A percentile compares a stretch with the other conserved stretches of the same genome.
Conservation (phyloP, 73 alveolate genomes). For the Tetrahymena elliotti region DNA sequence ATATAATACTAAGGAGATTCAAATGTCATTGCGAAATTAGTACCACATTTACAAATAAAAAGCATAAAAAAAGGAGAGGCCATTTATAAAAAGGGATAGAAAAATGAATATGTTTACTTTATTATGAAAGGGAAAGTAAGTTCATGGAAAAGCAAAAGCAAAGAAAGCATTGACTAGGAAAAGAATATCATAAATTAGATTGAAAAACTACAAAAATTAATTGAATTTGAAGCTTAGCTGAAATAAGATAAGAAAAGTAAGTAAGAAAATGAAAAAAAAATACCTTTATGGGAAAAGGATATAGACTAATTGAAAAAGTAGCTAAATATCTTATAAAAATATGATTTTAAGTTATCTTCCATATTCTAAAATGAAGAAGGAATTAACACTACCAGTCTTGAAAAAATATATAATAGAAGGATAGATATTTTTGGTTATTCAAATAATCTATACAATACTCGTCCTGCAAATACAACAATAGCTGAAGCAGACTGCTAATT, state of each 20-base stretch:
- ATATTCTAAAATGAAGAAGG: not conserved
- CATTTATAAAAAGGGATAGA: not conserved
- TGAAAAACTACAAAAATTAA: not conserved
- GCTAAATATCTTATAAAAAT: not conserved
- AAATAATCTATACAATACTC: not conserved
- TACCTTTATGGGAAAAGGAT: not conserved
- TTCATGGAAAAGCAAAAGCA: not conserved
- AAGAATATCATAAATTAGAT: not conserved
- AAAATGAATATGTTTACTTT: not conserved
- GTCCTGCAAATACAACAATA: not conserved
- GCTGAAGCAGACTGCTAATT: not conserved
- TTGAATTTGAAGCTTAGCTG: not conserved
- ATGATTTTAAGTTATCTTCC: not conserved
- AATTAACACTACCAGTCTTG: not conserved
- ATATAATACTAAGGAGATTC: not conserved
- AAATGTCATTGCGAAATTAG: not conserved
- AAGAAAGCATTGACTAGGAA: not conserved
- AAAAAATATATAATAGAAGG: not conserved
- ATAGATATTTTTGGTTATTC: not conserved
- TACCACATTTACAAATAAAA: not conserved
- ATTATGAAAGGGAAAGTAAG: not conserved
- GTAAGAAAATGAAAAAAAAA: not conserved
- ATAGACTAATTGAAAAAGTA: not conserved
- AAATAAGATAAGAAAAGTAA: not conserved
- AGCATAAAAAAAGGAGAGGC: not conserved